These are phyloP conservation scores for Saturnispora halmiae DNA, from an alignment of 805 yeast genomes.

Conservation along the genomic window DNA sequence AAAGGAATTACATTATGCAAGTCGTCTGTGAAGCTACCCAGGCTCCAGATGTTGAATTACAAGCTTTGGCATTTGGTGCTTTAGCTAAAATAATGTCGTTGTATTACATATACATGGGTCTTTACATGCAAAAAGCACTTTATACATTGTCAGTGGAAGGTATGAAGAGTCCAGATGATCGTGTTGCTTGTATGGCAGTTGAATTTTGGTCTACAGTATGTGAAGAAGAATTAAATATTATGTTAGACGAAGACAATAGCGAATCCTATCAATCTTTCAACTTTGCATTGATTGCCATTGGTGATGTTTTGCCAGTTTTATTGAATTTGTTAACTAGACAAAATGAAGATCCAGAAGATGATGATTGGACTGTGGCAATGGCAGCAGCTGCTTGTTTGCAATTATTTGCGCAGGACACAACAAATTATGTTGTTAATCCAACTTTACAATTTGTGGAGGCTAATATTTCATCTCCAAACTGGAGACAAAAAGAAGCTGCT, in stretches of 20 bases:
- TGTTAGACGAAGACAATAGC: constrained; percentile 49
- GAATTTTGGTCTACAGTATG: constrained; percentile 99
- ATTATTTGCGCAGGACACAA: constrained; percentile 85
- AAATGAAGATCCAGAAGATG: constrained; percentile 89
- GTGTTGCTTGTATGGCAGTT: constrained; percentile 95
- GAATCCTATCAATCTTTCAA: constrained; percentile 53
- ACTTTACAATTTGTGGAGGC: constrained; percentile 76
- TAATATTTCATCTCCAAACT: constrained; percentile 49
- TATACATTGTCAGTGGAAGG: constrained; percentile 85
- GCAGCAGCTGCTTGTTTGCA: constrained; percentile 97
- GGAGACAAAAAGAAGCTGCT: constrained; percentile 94
- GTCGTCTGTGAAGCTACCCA: constrained; percentile 99
- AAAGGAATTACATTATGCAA: constrained; percentile 95
- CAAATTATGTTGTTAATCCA: constrained; percentile 76
- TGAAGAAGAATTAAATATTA: constrained; percentile 86
- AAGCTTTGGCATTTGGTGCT: constrained; percentile 94
- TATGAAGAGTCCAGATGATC: constrained; percentile 75
- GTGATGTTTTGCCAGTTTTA: constrained; percentile 81
- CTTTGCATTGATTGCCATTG: constrained; percentile 77
- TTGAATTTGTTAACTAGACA: constrained; percentile 74
- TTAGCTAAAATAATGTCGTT: constrained; percentile 83
- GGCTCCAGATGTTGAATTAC: constrained; percentile 68
- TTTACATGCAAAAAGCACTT: constrained; percentile 95
- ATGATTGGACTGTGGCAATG: constrained; percentile 97
- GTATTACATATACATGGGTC: constrained; percentile 82